Percentiles rank a stretch among this genome's conserved stretches.
These are phyloP conservation scores for Capsicum chinense DNA, from an alignment of 257 asterid species.

Conservation along the genomic window DNA sequence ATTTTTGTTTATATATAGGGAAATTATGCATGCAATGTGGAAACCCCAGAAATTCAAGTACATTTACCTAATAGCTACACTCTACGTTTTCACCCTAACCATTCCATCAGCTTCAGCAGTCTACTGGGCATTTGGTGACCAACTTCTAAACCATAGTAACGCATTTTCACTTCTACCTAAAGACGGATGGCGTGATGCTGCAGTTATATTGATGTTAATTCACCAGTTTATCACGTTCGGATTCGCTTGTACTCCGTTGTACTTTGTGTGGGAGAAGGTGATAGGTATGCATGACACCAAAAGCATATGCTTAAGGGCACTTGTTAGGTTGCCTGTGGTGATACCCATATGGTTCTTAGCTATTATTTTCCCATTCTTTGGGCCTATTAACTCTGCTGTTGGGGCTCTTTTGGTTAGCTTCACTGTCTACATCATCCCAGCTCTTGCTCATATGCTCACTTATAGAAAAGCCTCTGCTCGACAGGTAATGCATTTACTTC, in stretches of 20 bases:
- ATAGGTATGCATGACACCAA: conserved; percentile 90
- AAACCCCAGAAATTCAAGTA: conserved; percentile 90
- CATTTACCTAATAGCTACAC: conserved; percentile 80
- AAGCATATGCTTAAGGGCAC: conserved; percentile 84
- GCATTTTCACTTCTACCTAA: conserved; percentile 87
- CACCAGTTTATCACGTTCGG: conserved; percentile 97
- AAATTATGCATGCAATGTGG: conserved; percentile 99
- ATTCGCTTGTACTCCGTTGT: conserved; percentile 88
- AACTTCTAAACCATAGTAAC: conserved; percentile 76
- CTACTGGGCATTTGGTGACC: conserved; percentile 96
- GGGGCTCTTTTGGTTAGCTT: conserved; percentile 94
- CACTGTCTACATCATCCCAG: conserved; percentile 92
- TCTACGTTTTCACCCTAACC: conserved; percentile 86
- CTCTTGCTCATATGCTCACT: conserved; percentile 92
- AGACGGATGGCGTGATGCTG: conserved; percentile 74
- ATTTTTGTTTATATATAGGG: conserved; percentile 46
- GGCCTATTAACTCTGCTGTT: conserved; percentile 89
- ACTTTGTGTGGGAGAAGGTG: conserved; percentile 98
- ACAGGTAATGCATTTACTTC: conserved; percentile 50
- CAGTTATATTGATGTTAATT: conserved; percentile 90
- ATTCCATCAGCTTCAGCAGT: conserved; percentile 88
- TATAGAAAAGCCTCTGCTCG: conserved; percentile 76
- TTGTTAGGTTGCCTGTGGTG: conserved; percentile 84
- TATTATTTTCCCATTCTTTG: conserved; percentile 89
- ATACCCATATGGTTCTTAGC: conserved; percentile 96